These are phyloP conservation scores for Coriolopsis trogii DNA, from an alignment of 1,284 basidiomycete species.

Conservation along the genomic window DNA sequence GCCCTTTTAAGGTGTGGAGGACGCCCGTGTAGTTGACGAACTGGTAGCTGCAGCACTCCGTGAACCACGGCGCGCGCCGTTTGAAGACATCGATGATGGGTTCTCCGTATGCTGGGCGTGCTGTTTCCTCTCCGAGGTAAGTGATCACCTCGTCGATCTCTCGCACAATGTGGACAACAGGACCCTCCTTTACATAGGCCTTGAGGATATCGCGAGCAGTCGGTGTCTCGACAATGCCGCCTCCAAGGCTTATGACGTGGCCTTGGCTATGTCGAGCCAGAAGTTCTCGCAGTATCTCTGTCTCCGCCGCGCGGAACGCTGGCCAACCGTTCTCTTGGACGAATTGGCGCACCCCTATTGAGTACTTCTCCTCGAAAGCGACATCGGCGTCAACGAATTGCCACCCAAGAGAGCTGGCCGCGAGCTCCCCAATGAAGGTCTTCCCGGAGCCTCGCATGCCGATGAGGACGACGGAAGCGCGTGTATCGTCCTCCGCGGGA, in stretches of 20 bases:
- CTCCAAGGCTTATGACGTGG: constrained; percentile 90
- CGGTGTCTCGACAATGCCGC: constrained; percentile 91
- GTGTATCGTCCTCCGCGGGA: constrained; percentile 40
- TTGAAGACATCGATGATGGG: constrained; percentile 82
- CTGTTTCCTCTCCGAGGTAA: constrained; percentile 80
- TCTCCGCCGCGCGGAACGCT: constrained; percentile 72
- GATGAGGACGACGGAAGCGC: constrained; percentile 82
- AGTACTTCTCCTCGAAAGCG: constrained; percentile 72
- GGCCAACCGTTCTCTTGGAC: constrained; percentile 81
- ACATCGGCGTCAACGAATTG: constrained; percentile 88
- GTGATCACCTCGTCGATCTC: constrained; percentile 72
- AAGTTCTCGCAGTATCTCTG: constrained; percentile 61
- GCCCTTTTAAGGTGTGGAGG: constrained; percentile 11
- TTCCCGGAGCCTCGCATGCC: constrained; percentile 99
- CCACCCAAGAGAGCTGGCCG: constrained; percentile 76
- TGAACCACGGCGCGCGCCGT: constrained; percentile 87
- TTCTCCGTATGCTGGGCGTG: constrained; percentile 88
- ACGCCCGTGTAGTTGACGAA: constrained; percentile 78
- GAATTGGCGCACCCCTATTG: constrained; percentile 72
- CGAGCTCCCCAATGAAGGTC: constrained; percentile 85
- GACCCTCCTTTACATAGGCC: constrained; percentile 64
- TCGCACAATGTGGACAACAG: constrained; percentile 75
- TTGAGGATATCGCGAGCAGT: constrained; percentile 74
- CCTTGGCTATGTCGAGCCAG: constrained; percentile 58
- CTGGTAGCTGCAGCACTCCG: constrained; percentile 83